phyloP scores from a whole-genome alignment of 371 early-diverging fungal genomes.

The Rozella allomycis region DNA sequence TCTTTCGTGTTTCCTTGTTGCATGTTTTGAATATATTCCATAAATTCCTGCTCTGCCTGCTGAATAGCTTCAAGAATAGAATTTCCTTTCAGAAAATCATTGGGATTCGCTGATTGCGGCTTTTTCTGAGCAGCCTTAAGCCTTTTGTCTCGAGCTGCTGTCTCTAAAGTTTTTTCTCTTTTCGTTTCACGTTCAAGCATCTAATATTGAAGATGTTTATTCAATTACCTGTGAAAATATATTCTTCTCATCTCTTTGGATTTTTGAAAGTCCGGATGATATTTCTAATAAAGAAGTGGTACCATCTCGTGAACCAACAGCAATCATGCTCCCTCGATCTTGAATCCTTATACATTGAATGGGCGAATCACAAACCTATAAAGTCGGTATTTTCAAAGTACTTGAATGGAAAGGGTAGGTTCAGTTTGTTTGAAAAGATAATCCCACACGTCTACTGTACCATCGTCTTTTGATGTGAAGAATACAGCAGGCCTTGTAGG shows the following conservation, averaged over 20 bases:
- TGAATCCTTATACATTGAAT: constrained; percentile 24
- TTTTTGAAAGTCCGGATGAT: constrained; percentile 14
- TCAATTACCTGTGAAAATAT: constrained; percentile 19
- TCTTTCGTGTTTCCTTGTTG: no score
- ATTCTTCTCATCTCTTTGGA: constrained; percentile 24
- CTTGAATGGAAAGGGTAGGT: constrained; percentile 26
- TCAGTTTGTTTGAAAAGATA: constrained; percentile 28
- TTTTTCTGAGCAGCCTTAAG: constrained; percentile 14
- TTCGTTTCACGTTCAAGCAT: constrained; percentile 37
- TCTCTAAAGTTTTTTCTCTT: constrained; percentile 30
- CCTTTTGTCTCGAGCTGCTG: constrained; percentile 21
- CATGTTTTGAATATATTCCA: no score
- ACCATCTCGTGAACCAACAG: constrained; percentile 23
- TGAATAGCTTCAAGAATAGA: no score
- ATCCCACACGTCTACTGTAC: constrained; percentile 31
- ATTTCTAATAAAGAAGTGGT: constrained; percentile 22
- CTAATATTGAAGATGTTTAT: constrained; percentile 4
- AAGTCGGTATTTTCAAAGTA: constrained; percentile 1
- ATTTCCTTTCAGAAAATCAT: no score
- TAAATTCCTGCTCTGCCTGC: no score
- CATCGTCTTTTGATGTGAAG: constrained; percentile 25
- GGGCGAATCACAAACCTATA: constrained; percentile 19
- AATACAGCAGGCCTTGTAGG: constrained; percentile 29
- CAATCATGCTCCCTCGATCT: constrained; percentile 24
- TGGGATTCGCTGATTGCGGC: no score